Conservation (phyloP, 2,329 filamentous ascomycete species). For the Aspergillus ochraceoroseus region DNA sequence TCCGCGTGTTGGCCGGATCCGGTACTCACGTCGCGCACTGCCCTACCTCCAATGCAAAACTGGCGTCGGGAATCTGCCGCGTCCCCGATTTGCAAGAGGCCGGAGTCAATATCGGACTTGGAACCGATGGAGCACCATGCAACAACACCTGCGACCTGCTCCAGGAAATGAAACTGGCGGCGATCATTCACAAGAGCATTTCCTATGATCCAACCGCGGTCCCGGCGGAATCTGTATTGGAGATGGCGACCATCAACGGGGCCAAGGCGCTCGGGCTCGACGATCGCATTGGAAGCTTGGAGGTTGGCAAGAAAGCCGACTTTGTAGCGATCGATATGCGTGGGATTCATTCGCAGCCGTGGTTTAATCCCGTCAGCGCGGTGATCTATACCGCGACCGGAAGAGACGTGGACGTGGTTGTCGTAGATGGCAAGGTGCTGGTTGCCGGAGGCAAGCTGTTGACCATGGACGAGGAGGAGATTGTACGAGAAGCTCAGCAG, state of each 20-base stretch:
- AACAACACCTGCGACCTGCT: slow-evolving; percentile 52
- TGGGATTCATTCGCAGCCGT: slow-evolving; percentile 37
- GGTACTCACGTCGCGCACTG: slow-evolving; percentile 49
- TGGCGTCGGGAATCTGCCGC: slow-evolving; percentile 49
- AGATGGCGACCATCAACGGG: slow-evolving; percentile 52
- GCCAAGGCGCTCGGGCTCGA: slow-evolving; percentile 47
- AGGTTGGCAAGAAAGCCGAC: slow-evolving; percentile 43
- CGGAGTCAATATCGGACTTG: slow-evolving; percentile 47
- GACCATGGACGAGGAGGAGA: slow-evolving; percentile 41
- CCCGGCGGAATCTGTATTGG: slow-evolving; percentile 45
- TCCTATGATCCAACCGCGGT: slow-evolving; percentile 43
- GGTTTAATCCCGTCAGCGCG: slow-evolving; percentile 40
- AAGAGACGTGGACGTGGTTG: slow-evolving; percentile 43
- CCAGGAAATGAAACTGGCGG: slow-evolving; percentile 51
- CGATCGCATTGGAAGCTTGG: slow-evolving; percentile 37
- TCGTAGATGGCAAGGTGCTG: slow-evolving; percentile 42
- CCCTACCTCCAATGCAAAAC: slow-evolving; percentile 50
- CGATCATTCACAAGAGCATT: slow-evolving; percentile 47
- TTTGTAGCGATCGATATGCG: slow-evolving; percentile 36
- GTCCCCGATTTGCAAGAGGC: slow-evolving; percentile 45
- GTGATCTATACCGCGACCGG: slow-evolving; percentile 45
- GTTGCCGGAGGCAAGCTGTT: slow-evolving; percentile 36
- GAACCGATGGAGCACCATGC: slow-evolving; percentile 53
- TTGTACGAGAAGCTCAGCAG: slow-evolving; percentile 38
- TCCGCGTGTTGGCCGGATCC: slow-evolving; percentile 38